Percentiles rank a stretch among this genome's conserved stretches.
These are phyloP conservation scores for Bruguiera parviflora DNA, from an alignment of 345 rosid genomes.

Conservation along the genomic window DNA sequence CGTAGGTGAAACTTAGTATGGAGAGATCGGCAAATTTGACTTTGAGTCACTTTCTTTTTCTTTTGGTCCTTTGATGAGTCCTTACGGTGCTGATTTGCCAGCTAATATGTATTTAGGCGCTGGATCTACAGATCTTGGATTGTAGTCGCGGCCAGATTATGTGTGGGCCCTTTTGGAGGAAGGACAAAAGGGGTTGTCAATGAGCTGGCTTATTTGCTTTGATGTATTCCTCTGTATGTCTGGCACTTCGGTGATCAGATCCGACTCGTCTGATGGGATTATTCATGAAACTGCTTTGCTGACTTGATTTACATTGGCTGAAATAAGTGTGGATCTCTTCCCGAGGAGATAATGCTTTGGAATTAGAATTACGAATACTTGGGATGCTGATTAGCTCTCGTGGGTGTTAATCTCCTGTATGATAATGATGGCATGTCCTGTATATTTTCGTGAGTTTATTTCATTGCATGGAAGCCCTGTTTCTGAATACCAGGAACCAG, in stretches of 20 bases:
- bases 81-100: conserved; percentile 15
- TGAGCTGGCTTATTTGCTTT: conserved; percentile 2
- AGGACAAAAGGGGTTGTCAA: neutral
- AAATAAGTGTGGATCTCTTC: neutral
- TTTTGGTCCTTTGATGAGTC: conserved; percentile 10
- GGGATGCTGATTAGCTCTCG: too few relatives aligned
- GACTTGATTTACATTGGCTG: neutral
- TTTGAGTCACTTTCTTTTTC: neutral
- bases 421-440: too few relatives aligned
- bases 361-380: too few relatives aligned
- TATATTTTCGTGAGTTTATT: too few relatives aligned
- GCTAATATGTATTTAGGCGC: conserved; percentile 4
- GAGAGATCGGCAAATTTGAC: neutral
- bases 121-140: conserved; percentile 23
- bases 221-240: conserved; percentile 3
- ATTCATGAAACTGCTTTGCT: neutral
- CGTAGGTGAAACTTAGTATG: neutral
- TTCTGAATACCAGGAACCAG: too few relatives aligned
- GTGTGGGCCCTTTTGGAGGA: neutral
- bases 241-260: neutral
- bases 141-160: neutral
- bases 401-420: too few relatives aligned
- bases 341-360: neutral
- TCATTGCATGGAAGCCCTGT: too few relatives aligned
- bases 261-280: neutral